Conservation (phyloP, 164 flowering plant species). For the Magnolia sinica region DNA sequence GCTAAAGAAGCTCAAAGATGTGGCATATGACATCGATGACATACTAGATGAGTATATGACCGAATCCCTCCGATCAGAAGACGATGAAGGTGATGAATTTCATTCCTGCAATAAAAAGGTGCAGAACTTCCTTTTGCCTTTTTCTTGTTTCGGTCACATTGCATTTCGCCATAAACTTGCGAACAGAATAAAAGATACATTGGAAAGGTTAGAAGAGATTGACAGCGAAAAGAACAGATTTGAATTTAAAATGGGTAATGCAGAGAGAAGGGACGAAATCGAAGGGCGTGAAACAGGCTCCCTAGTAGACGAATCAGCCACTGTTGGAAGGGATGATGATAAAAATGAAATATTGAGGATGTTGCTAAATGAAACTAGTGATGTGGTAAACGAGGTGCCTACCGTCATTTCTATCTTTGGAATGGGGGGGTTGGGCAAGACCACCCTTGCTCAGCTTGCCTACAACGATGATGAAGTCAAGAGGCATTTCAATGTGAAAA, state of each 20-base stretch:
- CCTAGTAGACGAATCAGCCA: neutral
- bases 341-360: neutral
- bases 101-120: neutral
- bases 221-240: neutral
- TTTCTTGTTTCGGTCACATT: neutral
- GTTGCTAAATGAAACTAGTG: neutral
- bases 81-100: neutral
- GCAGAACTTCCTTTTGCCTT: neutral
- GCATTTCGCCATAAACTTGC: neutral
- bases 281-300: neutral
- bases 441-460: neutral
- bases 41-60: conserved; percentile 1
- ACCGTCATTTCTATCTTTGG: neutral
- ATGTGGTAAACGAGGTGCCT: neutral
- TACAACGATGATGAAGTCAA: neutral
- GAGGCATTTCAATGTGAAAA: neutral
- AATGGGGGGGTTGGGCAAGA: neutral
- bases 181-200: neutral
- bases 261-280: neutral
- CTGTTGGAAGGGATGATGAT: neutral
- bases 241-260: neutral
- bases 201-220: neutral
- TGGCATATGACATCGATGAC: conserved; percentile 5
- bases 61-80: neutral
- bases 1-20: neutral